Conservation (phyloP, 495 filamentous ascomycete species). For the Lasiosphaeriaceae sp. region DNA sequence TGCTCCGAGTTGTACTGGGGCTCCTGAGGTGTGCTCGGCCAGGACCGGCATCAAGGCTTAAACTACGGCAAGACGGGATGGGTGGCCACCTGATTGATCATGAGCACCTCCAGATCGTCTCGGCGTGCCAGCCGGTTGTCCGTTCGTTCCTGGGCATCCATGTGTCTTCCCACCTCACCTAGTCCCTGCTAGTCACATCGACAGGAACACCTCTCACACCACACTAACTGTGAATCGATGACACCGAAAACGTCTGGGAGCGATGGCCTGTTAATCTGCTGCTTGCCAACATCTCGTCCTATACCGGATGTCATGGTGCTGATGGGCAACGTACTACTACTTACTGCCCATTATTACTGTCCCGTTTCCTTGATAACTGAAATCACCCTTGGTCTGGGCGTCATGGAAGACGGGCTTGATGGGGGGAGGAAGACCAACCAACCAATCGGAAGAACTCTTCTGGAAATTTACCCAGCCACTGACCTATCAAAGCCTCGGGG, state of each 20-base stretch:
- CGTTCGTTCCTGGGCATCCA: neutral
- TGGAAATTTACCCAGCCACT: conserved; percentile 17
- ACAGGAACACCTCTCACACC: neutral
- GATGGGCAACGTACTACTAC: neutral
- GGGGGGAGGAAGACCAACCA: neutral
- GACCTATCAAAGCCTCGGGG: neutral
- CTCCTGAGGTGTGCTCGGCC: conserved; percentile 5
- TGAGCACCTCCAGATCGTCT: neutral
- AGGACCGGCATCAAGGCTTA: conserved; percentile 21
- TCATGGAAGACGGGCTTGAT: neutral
- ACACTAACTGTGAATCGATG: too few species aligned
- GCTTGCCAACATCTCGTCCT: conserved; percentile 19
- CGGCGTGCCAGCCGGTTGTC: neutral
- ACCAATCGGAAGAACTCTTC: conserved; percentile 23
- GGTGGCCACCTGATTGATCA: neutral
- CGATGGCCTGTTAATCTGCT: conserved; percentile 3
- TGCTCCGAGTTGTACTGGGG: conserved; percentile 14
- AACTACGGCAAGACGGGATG: conserved; percentile 5
- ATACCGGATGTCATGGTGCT: conserved; percentile 23
- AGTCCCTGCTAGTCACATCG: neutral
- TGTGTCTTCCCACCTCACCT: neutral
- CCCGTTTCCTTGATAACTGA: conserved; percentile 6
- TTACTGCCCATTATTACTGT: neutral
- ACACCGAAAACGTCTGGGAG: too few species aligned
- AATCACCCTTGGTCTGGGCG: neutral